Conservation (phyloP, 805 yeast genomes). For the Geotrichum ghanense region DNA sequence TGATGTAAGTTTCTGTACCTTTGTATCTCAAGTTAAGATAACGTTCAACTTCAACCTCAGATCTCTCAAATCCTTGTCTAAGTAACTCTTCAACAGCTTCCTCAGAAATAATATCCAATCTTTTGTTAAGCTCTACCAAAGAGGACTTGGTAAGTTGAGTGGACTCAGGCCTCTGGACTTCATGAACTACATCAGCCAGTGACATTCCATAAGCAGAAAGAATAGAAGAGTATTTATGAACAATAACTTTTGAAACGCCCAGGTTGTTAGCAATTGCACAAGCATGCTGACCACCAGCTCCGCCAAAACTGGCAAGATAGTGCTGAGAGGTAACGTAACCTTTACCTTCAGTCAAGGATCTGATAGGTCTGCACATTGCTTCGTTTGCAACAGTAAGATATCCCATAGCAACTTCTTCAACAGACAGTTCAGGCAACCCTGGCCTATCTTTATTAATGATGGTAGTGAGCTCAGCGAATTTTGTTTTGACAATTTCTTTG, state of each 20-base stretch:
- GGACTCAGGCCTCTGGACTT: constrained; percentile 64
- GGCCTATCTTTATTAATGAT: constrained; percentile 42
- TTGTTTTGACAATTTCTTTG: constrained; percentile 34
- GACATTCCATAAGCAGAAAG: constrained; percentile 84
- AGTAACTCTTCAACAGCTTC: constrained; percentile 33
- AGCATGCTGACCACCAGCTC: constrained; percentile 92
- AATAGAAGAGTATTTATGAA: constrained; percentile 74
- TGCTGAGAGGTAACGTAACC: constrained; percentile 61
- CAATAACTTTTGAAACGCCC: constrained; percentile 56
- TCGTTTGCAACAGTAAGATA: constrained; percentile 77
- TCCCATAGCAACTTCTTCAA: constrained; percentile 69
- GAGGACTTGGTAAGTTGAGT: constrained; percentile 27
- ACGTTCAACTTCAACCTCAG: constrained; percentile 43
- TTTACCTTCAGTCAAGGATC: constrained; percentile 75
- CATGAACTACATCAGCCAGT: constrained; percentile 75
- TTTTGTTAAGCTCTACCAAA: constrained; percentile 28
- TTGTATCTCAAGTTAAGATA: constrained; percentile 69
- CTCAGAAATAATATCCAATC: constrained; percentile 34
- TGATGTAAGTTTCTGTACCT: constrained; percentile 83
- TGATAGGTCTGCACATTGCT: constrained; percentile 82
- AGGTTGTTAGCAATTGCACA: constrained; percentile 61
- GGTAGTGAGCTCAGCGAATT: constrained; percentile 44
- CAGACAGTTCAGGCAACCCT: constrained; percentile 29
- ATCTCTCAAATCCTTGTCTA: constrained; percentile 42
- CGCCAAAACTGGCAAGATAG: constrained; percentile 75